Conservation (phyloP, 129 eudicot genomes). For the Scalesia atractyloides region DNA sequence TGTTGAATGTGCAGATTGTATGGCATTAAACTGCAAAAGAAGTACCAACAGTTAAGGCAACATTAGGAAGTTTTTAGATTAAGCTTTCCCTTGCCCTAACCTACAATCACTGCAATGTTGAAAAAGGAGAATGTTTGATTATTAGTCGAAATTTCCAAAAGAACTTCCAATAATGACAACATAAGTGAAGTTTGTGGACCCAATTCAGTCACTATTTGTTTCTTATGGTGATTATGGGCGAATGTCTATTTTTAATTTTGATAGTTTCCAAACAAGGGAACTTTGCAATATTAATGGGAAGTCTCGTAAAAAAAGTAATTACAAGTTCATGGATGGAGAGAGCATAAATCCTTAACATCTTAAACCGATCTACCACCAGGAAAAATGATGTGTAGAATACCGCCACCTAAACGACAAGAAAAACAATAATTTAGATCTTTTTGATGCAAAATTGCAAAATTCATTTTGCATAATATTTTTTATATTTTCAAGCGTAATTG, state of each 20-base stretch:
- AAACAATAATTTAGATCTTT: neutral
- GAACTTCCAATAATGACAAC: neutral
- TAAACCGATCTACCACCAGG: neutral
- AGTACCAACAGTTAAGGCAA: conserved; percentile 1
- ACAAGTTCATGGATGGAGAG: neutral
- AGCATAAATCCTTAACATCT: neutral
- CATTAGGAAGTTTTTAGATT: conserved; percentile 4
- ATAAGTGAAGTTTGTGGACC: conserved; percentile 13
- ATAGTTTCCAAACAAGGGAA: conserved; percentile 2
- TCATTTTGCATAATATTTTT: conserved; percentile 12
- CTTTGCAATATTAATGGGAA: neutral
- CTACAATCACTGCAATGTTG: conserved; percentile 3
- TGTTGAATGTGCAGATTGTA: neutral
- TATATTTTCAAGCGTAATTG: neutral
- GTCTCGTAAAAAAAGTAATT: conserved; percentile 12
- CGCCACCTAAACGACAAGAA: neutral
- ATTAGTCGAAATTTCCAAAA: neutral
- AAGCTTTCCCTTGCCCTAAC: neutral
- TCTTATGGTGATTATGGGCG: neutral
- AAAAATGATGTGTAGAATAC: neutral
- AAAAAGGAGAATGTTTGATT: neutral
- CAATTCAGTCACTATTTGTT: neutral
- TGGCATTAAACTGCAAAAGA: neutral
- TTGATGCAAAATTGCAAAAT: conserved; percentile 6
- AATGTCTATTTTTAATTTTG: neutral